Base-by-base conservation (phyloP, 1,284 basidiomycete species). In the Inonotus obliquus region DNA sequence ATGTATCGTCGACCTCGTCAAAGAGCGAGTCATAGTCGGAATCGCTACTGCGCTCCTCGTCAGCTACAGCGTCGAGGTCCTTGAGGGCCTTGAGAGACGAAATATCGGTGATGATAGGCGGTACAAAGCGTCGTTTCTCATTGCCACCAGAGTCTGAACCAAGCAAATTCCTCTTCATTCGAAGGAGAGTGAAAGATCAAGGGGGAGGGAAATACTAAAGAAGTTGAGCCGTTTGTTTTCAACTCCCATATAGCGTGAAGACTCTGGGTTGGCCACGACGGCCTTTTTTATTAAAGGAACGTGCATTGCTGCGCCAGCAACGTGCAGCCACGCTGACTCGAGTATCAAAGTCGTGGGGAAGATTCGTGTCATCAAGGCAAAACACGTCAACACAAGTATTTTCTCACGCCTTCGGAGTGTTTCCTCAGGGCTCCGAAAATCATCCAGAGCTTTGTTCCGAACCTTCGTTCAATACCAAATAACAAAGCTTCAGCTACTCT, bases 1-100 rank as follows among this genome's bases (percentile, higher is more conserved):
- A 9, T 27, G 14, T 17, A 21, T 14, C 13, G 21, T 54, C 61
- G n/a, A 41, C 45, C 14, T 23, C 63, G 21, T 62, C 64, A 25
- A 65, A 65, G 4, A 65, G 53, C 5, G 64, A 65, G 21, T 62
- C 64, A 45, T 32, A 52, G 39, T 55, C 53, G 21, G 57, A 60
- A 21, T 60, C 38, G 14, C 27, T 23, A 25, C 32, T 35, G 32
- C 4, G 9, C 6, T 49, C 21, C 9, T 49, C 47, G 13, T 1
- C 19, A 7, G 25, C 21, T 10, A 21, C 13, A 23, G 13, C 19
- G 14, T 9, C 13, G 47, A 6, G 14, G 13, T 7, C 29, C 4
- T 52, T 14, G 13, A 27, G 19, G 35, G 32, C 29, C 4, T 52
- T 14, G 13, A 27, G 19, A 52, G 32, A 35, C 32, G 51, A 14